These are phyloP conservation scores for Backusella parvicylindrica DNA, from an alignment of 192 early-diverging fungal species.

Conservation along the genomic window DNA sequence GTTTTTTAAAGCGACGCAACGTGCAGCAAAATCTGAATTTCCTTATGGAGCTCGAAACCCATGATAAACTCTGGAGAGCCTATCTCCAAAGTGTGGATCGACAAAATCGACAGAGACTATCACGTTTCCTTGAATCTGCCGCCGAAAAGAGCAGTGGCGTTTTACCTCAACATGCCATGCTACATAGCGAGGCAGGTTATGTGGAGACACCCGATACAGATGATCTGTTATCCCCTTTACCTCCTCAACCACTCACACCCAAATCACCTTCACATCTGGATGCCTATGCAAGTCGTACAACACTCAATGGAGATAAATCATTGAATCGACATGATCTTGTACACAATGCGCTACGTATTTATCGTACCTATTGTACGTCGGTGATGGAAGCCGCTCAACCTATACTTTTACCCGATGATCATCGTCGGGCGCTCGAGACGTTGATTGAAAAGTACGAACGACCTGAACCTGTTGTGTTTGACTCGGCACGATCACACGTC, in stretches of 20 bases:
- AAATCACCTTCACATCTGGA: constrained; percentile 10
- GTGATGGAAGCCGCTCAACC: constrained; percentile 23
- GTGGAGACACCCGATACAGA: constrained; percentile 16
- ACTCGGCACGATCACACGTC: constrained; percentile 37
- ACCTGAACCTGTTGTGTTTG: constrained; percentile 43
- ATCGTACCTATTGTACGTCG: constrained; percentile 29
- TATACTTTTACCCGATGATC: constrained; percentile 37
- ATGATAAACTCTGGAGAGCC: constrained; percentile 36
- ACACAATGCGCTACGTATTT: constrained; percentile 32
- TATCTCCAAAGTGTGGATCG: constrained; percentile 19
- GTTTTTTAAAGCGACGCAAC: constrained; percentile 25
- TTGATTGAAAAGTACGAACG: constrained; percentile 37
- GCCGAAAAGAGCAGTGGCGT: neutral
- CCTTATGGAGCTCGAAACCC: constrained; percentile 39
- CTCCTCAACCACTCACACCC: constrained; percentile 5
- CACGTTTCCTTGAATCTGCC: neutral
- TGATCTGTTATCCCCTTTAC: neutral
- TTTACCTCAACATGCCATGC: neutral
- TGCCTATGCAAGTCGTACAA: constrained; percentile 2
- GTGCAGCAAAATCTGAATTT: constrained; percentile 43
- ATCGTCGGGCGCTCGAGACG: constrained; percentile 33
- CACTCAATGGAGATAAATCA: neutral
- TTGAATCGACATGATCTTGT: constrained; percentile 28
- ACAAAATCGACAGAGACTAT: constrained; percentile 6
- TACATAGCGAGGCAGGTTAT: neutral